A percentile compares a stretch with the other conserved stretches of the same genome.
phyloP scores from a whole-genome alignment of 202 grass and related monocot genomes.

The Setaria italica region DNA sequence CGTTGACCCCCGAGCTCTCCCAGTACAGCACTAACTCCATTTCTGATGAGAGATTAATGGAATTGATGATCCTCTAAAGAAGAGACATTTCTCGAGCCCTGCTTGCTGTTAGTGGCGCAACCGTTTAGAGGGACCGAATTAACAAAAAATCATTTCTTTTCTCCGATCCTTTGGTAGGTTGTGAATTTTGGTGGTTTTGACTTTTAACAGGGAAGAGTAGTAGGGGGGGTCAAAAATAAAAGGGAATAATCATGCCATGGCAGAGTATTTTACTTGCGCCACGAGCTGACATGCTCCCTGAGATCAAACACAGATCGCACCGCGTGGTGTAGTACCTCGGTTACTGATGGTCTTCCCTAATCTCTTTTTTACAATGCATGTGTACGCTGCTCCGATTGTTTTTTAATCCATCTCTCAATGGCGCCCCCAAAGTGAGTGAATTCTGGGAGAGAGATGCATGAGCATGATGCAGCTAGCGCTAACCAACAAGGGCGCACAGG shows the following conservation, averaged over 20 bases:
- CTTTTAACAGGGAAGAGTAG: neutral
- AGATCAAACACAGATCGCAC: constrained; percentile 39
- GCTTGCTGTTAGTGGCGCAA: neutral
- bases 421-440: neutral
- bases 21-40: no score
- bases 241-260: neutral
- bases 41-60: neutral
- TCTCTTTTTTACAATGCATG: neutral
- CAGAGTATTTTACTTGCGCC: constrained; percentile 1
- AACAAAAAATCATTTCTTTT: neutral
- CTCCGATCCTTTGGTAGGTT: no score
- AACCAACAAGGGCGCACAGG: neutral
- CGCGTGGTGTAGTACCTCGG: constrained; percentile 5
- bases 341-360: constrained; percentile 7
- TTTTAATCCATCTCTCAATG: neutral
- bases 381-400: neutral
- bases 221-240: neutral
- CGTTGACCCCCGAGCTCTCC: neutral
- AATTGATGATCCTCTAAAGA: neutral
- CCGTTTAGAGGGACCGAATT: no score
- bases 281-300: constrained; percentile 16
- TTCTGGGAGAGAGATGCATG: neutral
- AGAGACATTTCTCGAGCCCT: neutral
- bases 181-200: neutral
- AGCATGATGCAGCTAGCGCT: neutral